phyloP scores from a whole-genome alignment of 345 rosid species.

The Corchorus capsularis region DNA sequence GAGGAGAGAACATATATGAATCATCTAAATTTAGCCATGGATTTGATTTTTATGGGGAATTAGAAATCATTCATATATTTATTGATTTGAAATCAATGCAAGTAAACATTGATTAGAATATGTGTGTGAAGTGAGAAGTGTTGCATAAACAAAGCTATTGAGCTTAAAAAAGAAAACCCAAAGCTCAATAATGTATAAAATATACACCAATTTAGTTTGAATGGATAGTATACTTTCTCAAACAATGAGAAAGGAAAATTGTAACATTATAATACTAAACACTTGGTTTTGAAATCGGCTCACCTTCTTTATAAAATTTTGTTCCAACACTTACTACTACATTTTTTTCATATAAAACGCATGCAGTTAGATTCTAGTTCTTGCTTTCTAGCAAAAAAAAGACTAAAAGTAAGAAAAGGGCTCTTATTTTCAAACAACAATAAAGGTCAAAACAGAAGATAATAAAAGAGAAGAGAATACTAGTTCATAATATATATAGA shows the following conservation, averaged over 20 bases:
- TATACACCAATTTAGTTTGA: too few relatives aligned
- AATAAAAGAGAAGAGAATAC: background rate
- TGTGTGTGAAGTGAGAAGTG: too few relatives aligned
- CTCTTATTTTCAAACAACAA: constrained; percentile 5
- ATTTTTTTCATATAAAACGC: background rate
- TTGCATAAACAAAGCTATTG: background rate
- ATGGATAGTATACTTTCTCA: too few relatives aligned
- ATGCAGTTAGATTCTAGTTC: background rate
- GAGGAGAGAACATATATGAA: too few relatives aligned
- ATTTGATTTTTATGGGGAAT: too few relatives aligned
- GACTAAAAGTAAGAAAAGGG: background rate
- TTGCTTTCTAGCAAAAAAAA: background rate
- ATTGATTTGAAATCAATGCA: too few relatives aligned
- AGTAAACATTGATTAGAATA: too few relatives aligned
- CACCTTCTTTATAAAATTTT: too few relatives aligned
- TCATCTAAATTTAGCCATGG: too few relatives aligned
- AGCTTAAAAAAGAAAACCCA: background rate
- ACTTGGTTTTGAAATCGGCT: too few relatives aligned
- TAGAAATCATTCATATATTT: too few relatives aligned
- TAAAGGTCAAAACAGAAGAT: background rate
- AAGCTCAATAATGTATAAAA: background rate
- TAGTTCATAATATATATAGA: too few relatives aligned
- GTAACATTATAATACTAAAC: background rate
- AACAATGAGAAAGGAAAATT: background rate
- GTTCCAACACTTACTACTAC: background rate